phyloP scores from a whole-genome alignment of 2,329 filamentous ascomycete genomes.

The Aspergillus sp. region DNA sequence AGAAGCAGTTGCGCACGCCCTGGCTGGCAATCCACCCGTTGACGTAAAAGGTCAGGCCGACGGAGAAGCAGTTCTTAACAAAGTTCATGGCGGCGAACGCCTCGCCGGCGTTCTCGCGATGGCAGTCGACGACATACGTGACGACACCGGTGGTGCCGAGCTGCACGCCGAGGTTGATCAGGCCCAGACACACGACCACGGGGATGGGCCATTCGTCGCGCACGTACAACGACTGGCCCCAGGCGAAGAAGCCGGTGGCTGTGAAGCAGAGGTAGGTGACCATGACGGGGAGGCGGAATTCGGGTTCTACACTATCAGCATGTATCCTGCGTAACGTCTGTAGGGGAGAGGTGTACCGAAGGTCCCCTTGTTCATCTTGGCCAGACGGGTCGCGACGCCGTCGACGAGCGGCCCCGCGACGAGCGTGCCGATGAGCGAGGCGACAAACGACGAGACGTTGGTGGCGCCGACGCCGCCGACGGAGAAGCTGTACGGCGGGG shows the following conservation, averaged over 20 bases:
- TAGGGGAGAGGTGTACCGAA: slow-evolving; percentile 22
- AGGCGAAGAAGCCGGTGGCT: slow-evolving; percentile 38
- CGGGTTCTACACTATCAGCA: slow-evolving; percentile 27
- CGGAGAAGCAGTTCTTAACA: slow-evolving; percentile 33
- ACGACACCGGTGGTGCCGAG: slow-evolving; percentile 39
- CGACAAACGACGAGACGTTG: slow-evolving; percentile 35
- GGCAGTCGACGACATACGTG: slow-evolving; percentile 41
- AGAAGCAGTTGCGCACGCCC: slow-evolving; percentile 39
- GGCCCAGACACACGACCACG: slow-evolving; percentile 37
- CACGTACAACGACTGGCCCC: slow-evolving; percentile 29
- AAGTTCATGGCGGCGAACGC: slow-evolving; percentile 42
- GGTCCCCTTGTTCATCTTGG: slow-evolving; percentile 35
- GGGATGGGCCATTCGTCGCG: slow-evolving; percentile 33
- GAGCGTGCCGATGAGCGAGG: slow-evolving; percentile 31
- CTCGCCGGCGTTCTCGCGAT: slow-evolving; percentile 38
- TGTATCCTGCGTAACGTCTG: not conserved
- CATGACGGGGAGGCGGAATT: slow-evolving; percentile 42
- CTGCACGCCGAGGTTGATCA: slow-evolving; percentile 39
- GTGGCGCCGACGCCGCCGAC: slow-evolving; percentile 34
- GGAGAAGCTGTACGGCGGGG: slow-evolving; percentile 38
- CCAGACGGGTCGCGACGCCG: slow-evolving; percentile 33
- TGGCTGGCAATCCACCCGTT: slow-evolving; percentile 41
- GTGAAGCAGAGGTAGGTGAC: slow-evolving; percentile 35
- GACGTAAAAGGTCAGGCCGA: slow-evolving; percentile 38
- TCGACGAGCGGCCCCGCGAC: slow-evolving; percentile 36